Evolutionary conservation across 768 basidiomycete genomes (phyloP).

Genomic region (Suillus fuscotomentosus): DNA sequence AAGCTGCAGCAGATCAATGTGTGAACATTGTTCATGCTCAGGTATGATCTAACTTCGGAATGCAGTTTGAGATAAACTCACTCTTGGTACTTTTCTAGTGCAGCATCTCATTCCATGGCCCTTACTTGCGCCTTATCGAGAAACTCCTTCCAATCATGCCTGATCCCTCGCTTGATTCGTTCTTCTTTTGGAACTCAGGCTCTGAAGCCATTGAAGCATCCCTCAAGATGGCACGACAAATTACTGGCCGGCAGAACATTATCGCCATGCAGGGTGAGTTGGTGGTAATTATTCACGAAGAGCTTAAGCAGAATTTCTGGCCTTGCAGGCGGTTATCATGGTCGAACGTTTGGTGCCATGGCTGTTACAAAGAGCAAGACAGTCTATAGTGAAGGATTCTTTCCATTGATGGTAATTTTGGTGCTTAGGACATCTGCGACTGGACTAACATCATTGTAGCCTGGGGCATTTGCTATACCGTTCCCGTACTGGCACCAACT

Average conservation of each 20-base stretch:
- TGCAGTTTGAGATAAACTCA: background rate
- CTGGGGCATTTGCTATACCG: slow-evolving; percentile 76
- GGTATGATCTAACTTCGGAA: slow-evolving; percentile 36
- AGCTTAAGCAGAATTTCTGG: background rate
- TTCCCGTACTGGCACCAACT: slow-evolving; percentile 95
- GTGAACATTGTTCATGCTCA: slow-evolving; percentile 77
- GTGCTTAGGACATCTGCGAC: background rate
- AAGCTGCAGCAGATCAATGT: slow-evolving; percentile 88
- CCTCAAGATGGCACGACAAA: slow-evolving; percentile 78
- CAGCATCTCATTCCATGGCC: slow-evolving; percentile 84
- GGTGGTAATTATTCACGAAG: background rate
- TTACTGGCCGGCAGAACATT: slow-evolving; percentile 84
- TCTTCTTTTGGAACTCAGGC: slow-evolving; percentile 98
- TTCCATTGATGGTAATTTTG: slow-evolving; percentile 75
- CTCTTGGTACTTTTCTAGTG: slow-evolving; percentile 49
- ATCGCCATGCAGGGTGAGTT: slow-evolving; percentile 81
- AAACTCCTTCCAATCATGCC: slow-evolving; percentile 88
- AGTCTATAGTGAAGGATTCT: slow-evolving; percentile 74
- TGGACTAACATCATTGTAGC: slow-evolving; percentile 40
- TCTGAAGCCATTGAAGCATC: slow-evolving; percentile 91
- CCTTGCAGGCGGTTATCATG: slow-evolving; percentile 76
- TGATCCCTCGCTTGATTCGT: slow-evolving; percentile 84
- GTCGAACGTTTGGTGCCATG: slow-evolving; percentile 92
- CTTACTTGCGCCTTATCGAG: slow-evolving; percentile 86
- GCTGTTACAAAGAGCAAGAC: slow-evolving; percentile 94